phyloP scores from a whole-genome alignment of 768 basidiomycete species.

The Kondoa malvinella region DNA sequence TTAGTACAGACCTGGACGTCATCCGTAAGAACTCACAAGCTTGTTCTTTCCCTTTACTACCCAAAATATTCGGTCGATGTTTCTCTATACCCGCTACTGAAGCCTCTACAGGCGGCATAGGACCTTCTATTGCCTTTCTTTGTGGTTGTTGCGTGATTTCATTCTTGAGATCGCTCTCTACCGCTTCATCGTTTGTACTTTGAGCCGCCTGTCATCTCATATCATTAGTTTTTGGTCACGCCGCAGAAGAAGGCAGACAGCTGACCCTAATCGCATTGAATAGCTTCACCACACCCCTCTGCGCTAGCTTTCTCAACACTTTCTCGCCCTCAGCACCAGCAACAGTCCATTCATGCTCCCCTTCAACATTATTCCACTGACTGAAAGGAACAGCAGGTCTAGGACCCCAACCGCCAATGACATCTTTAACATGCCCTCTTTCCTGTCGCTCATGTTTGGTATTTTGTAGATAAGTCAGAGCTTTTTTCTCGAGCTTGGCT shows the following conservation, averaged over 20 bases:
- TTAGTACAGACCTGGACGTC: too few species aligned
- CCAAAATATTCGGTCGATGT: slow-evolving; percentile 24
- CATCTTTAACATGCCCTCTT: slow-evolving; percentile 27
- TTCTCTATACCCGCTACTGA: slow-evolving; percentile 13
- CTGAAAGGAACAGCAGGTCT: slow-evolving; percentile 24
- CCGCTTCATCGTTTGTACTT: slow-evolving; percentile 22
- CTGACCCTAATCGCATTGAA: slow-evolving; percentile 29
- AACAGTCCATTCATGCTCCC: slow-evolving; percentile 6
- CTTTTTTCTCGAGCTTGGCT: slow-evolving; percentile 30
- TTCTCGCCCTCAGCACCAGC: slow-evolving; percentile 28
- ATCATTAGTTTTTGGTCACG: slow-evolving; percentile 5
- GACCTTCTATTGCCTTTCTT: slow-evolving; percentile 20
- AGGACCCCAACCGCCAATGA: slow-evolving; percentile 27
- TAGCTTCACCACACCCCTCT: slow-evolving; percentile 27
- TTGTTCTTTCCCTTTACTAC: slow-evolving; percentile 25
- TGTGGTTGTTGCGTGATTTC: slow-evolving; percentile 20
- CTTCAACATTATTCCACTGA: slow-evolving; percentile 16
- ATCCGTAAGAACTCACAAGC: slow-evolving; percentile 9
- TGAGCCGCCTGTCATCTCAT: slow-evolving; percentile 16
- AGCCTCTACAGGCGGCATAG: slow-evolving; percentile 11
- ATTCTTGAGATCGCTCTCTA: slow-evolving; percentile 10
- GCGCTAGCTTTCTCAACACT: slow-evolving; percentile 27
- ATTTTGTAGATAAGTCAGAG: slow-evolving; percentile 20
- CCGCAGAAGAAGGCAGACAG: slow-evolving; percentile 18
- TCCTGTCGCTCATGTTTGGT: slow-evolving; percentile 24